Conservation (phyloP, 768 basidiomycete species). For the Infundibulicybe gibba region DNA sequence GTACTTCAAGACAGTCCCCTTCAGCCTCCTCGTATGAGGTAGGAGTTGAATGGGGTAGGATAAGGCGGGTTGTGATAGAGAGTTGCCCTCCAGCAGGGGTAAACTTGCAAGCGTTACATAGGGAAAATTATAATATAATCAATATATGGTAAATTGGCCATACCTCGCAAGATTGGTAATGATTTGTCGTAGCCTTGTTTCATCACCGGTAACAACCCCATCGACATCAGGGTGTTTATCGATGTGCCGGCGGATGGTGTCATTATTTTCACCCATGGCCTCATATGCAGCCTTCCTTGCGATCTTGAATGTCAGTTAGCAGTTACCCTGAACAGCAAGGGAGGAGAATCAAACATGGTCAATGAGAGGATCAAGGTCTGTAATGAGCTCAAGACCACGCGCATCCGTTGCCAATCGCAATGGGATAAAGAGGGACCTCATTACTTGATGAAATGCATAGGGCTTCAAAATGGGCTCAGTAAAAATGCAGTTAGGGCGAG, state of each 20-base stretch:
- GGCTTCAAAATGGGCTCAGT: conserved; percentile 33
- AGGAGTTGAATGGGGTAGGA: not conserved
- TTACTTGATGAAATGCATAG: conserved; percentile 74
- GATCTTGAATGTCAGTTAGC: conserved; percentile 30
- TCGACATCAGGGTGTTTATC: conserved; percentile 45
- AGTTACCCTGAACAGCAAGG: not conserved
- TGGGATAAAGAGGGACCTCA: conserved; percentile 71
- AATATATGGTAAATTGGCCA: conserved; percentile 1
- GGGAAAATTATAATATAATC: not conserved
- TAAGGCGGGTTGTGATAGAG: conserved; percentile 35
- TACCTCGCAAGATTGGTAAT: conserved; percentile 82
- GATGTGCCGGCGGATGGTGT: conserved; percentile 36
- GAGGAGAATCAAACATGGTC: conserved; percentile 43
- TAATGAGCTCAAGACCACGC: conserved; percentile 61
- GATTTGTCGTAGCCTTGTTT: conserved; percentile 76
- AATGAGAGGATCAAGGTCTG: conserved; percentile 64
- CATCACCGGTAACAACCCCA: conserved; percentile 80
- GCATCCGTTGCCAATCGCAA: conserved; percentile 66
- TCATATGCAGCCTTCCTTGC: conserved; percentile 58
- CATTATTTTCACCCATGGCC: conserved; percentile 49
- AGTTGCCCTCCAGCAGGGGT: conserved; percentile 69
- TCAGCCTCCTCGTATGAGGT: not conserved
- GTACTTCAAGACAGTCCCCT: not conserved
- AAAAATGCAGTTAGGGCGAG: conserved; percentile 3
- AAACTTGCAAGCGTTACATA: conserved; percentile 78